These are phyloP conservation scores for Rhizopus sp. DNA, from an alignment of 371 early-diverging fungal species.

Conservation along the genomic window DNA sequence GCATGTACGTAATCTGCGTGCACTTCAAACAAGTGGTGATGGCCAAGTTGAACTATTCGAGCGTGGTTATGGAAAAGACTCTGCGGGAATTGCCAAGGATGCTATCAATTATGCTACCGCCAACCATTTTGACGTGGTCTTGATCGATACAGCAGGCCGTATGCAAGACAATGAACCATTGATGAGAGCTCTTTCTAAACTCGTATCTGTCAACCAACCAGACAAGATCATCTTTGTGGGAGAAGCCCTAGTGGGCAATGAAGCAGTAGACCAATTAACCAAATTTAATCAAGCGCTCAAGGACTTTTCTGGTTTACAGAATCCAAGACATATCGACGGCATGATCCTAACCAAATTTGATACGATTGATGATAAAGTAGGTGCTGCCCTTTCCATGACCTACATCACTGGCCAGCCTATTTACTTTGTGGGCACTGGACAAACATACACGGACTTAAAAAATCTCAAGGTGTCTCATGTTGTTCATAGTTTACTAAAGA, in stretches of 20 bases:
- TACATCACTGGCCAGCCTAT: conserved; percentile 97
- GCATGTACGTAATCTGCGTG: conserved; percentile 89
- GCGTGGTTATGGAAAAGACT: conserved; percentile 98
- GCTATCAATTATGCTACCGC: conserved; percentile 80
- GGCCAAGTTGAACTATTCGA: conserved; percentile 92
- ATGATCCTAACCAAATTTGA: conserved; percentile 99
- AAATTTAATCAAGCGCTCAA: conserved; percentile 97
- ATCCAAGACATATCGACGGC: conserved; percentile 94
- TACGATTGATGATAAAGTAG: conserved; percentile 99
- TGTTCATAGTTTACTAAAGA: conserved; percentile 77
- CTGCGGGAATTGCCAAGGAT: conserved; percentile 97
- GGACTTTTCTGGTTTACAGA: conserved; percentile 79
- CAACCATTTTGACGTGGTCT: conserved; percentile 93
- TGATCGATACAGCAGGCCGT: conserved; percentile 99
- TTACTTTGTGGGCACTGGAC: conserved; percentile 99
- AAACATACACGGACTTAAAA: conserved; percentile 97
- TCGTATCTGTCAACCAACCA: conserved; percentile 93
- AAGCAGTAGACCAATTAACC: conserved; percentile 96
- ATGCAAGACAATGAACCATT: conserved; percentile 99
- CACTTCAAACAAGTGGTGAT: conserved; percentile 69
- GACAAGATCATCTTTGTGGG: conserved; percentile 99
- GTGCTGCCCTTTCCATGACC: conserved; percentile 97
- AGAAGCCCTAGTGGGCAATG: conserved; percentile 99
- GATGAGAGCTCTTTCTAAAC: conserved; percentile 96
- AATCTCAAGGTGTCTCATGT: conserved; percentile 87